phyloP scores from a whole-genome alignment of 2,329 filamentous ascomycete species.

The Ploettnerulaceae sp. region DNA sequence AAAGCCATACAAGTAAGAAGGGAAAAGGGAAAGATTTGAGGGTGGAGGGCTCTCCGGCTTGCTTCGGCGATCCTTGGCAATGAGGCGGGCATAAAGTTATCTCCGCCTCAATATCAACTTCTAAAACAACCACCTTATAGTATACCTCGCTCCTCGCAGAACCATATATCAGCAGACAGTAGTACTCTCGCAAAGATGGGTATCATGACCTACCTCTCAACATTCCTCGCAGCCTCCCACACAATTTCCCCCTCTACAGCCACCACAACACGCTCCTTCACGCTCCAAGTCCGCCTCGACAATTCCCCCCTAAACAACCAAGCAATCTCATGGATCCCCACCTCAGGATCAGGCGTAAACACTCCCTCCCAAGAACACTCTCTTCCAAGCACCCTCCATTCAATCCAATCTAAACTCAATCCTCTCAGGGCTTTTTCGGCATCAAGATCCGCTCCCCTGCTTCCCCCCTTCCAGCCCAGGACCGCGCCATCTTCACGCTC shows the following conservation, averaged over 20 bases:
- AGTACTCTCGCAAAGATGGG: neutral
- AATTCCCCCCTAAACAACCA: slow-evolving; percentile 6
- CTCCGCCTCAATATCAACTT: too few species aligned
- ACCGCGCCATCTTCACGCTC: slow-evolving; percentile 7
- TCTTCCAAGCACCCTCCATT: neutral
- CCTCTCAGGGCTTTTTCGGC: slow-evolving; percentile 7
- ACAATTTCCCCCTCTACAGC: neutral
- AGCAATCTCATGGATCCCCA: slow-evolving; percentile 3
- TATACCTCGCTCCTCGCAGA: too few species aligned
- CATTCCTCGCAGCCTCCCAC: neutral
- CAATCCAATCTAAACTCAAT: neutral
- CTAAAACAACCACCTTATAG: too few species aligned
- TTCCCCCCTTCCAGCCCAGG: neutral
- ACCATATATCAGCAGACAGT: too few species aligned
- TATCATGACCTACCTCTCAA: slow-evolving; percentile 2
- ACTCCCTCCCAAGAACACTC: neutral
- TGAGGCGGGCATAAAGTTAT: too few species aligned
- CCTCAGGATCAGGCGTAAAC: neutral
- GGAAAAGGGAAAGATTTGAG: too few species aligned
- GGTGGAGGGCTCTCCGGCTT: too few species aligned
- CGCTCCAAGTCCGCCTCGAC: slow-evolving; percentile 5
- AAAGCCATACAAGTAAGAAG: too few species aligned
- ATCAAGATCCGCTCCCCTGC: neutral
- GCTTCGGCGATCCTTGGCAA: too few species aligned
- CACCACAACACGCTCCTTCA: slow-evolving; percentile 2